These are phyloP conservation scores for Pseudogymnoascus sp. DNA, from an alignment of 2,329 filamentous ascomycete species.

Conservation along the genomic window DNA sequence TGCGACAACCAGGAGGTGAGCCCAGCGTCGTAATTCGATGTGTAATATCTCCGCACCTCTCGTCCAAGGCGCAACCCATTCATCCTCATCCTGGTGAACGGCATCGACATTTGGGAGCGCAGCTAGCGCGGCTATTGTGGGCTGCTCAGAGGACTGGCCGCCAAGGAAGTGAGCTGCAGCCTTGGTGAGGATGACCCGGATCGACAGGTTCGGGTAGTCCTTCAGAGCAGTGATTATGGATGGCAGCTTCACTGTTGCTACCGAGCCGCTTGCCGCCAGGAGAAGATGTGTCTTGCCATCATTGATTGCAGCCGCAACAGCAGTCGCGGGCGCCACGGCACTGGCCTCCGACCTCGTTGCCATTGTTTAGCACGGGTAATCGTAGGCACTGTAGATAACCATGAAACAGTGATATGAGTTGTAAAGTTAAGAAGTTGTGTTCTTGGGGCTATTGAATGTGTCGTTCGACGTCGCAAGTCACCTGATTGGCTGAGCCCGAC, in stretches of 20 bases:
- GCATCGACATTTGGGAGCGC: conserved; percentile 66
- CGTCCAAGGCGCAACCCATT: conserved; percentile 74
- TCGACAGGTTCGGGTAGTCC: conserved; percentile 50
- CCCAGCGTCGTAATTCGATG: conserved; percentile 80
- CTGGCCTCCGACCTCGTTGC: not conserved
- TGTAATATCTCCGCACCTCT: conserved; percentile 77
- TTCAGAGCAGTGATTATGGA: conserved; percentile 55
- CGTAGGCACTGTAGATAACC: not conserved
- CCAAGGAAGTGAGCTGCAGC: conserved; percentile 68
- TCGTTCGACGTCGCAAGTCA: not conserved
- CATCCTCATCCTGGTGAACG: conserved; percentile 76
- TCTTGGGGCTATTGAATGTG: not conserved
- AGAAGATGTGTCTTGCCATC: conserved; percentile 55
- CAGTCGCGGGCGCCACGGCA: not conserved
- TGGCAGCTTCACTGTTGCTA: conserved; percentile 82
- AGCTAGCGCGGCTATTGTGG: conserved; percentile 52
- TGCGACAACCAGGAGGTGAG: conserved; percentile 70
- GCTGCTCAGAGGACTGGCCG: conserved; percentile 72
- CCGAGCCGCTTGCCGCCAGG: conserved; percentile 61
- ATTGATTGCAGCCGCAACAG: conserved; percentile 17
- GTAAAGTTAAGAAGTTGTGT: not conserved
- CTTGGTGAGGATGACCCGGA: conserved; percentile 75
- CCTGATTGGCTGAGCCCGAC: not conserved
- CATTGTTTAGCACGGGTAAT: not conserved
- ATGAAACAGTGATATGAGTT: not conserved